A percentile compares a stretch with the other conserved stretches of the same genome.
Evolutionary conservation across 1,284 basidiomycete genomes (phyloP).

Genomic region (Rhodofomes roseus): DNA sequence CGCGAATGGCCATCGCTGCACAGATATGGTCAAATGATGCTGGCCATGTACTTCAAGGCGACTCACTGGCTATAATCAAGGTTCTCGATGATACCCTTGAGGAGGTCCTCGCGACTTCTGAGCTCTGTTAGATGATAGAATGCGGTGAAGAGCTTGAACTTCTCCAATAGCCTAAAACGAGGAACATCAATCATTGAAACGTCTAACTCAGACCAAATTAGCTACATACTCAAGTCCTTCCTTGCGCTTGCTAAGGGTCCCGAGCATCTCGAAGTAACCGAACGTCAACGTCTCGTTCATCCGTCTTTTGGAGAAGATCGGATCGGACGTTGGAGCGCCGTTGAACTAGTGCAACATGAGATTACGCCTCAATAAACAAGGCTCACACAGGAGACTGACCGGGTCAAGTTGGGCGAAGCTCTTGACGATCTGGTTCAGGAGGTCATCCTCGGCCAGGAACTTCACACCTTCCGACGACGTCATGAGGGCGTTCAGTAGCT

Average conservation of each 20-base stretch:
- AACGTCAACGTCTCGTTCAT: conserved; percentile 83
- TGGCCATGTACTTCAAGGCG: conserved; percentile 2
- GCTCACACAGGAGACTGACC: conserved; percentile 41
- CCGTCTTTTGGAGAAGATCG: conserved; percentile 83
- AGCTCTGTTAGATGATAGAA: conserved; percentile 94
- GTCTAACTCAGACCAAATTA: neutral
- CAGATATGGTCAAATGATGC: neutral
- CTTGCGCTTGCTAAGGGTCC: conserved; percentile 80
- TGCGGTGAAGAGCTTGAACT: conserved; percentile 90
- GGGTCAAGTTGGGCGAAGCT: conserved; percentile 92
- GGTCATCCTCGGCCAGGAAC: conserved; percentile 85
- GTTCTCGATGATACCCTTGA: conserved; percentile 88
- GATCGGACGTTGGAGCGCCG: conserved; percentile 63
- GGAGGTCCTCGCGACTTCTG: conserved; percentile 86
- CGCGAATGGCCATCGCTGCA: conserved; percentile 87
- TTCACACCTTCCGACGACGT: conserved; percentile 80
- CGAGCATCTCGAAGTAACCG: conserved; percentile 97
- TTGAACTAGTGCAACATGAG: conserved; percentile 49
- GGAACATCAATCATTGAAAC: neutral
- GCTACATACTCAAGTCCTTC: conserved; percentile 88
- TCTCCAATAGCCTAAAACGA: conserved; percentile 85
- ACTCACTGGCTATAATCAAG: conserved; percentile 86
- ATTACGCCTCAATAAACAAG: neutral
- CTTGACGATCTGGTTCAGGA: conserved; percentile 83
- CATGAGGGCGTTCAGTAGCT: conserved; percentile 80